phyloP scores from a whole-genome alignment of 2,329 filamentous ascomycete species.

The Orbilia brochopaga region DNA sequence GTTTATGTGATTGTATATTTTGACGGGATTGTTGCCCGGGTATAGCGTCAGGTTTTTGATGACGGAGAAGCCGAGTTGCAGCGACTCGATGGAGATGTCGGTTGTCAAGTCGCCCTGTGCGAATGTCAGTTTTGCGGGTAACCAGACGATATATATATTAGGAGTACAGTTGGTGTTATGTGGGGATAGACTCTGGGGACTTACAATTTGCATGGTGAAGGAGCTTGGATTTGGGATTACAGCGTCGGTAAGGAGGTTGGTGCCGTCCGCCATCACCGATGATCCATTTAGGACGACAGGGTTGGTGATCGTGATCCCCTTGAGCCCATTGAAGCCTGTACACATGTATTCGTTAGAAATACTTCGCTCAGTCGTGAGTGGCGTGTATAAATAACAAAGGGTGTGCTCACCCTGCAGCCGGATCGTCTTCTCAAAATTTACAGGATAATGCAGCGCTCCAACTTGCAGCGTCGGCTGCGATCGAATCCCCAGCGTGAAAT shows the following conservation, averaged over 20 bases:
- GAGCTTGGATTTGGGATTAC: slow-evolving; percentile 70
- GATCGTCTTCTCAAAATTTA: slow-evolving; percentile 66
- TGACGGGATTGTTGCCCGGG: slow-evolving; percentile 67
- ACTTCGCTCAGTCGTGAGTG: too few relatives aligned
- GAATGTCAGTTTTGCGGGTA: not conserved
- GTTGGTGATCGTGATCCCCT: slow-evolving; percentile 64
- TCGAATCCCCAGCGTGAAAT: slow-evolving; percentile 62
- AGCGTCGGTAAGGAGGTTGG: slow-evolving; percentile 67
- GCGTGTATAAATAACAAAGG: not conserved
- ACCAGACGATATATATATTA: not conserved
- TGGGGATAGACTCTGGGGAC: slow-evolving; percentile 53
- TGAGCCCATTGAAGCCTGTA: slow-evolving; percentile 62
- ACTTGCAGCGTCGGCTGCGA: slow-evolving; percentile 65
- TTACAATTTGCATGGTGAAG: slow-evolving; percentile 68
- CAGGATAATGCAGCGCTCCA: slow-evolving; percentile 61
- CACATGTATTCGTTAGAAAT: not conserved
- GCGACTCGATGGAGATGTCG: slow-evolving; percentile 64
- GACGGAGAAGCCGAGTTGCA: slow-evolving; percentile 64
- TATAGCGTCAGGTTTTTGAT: slow-evolving; percentile 66
- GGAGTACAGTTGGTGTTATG: not conserved
- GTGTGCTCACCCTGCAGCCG: slow-evolving; percentile 59
- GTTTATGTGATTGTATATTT: slow-evolving; percentile 64
- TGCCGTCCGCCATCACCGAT: slow-evolving; percentile 59
- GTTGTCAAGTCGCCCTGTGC: slow-evolving; percentile 69
- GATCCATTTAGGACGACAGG: slow-evolving; percentile 60